Percentiles rank a stretch among this genome's conserved stretches.
phyloP scores from a whole-genome alignment of 805 yeast species.

The Cyberlindnera nakhonratchasimensis region DNA sequence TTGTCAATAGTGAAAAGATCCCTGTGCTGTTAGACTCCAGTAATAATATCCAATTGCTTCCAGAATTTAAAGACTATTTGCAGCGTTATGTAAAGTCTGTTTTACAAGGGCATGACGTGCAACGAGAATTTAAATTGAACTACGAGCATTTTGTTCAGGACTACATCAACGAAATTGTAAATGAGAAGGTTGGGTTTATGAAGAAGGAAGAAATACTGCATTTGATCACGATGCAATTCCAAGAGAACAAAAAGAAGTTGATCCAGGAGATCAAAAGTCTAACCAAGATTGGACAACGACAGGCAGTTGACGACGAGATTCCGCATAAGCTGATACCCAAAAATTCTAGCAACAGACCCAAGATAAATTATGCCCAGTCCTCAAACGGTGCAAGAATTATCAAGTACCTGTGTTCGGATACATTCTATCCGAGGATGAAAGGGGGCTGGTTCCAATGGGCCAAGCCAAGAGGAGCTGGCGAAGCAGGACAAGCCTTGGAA shows the following conservation, averaged over 20 bases:
- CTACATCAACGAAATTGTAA: conserved; percentile 17
- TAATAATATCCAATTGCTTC: conserved; percentile 21
- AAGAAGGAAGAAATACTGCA: conserved; percentile 22
- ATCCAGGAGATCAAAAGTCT: conserved; percentile 22
- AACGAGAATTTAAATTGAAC: conserved; percentile 14
- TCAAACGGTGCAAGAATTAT: conserved; percentile 34
- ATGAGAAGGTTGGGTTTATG: conserved; percentile 22
- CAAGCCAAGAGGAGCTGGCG: neutral
- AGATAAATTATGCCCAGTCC: conserved; percentile 13
- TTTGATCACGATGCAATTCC: conserved; percentile 22
- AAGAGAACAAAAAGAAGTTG: conserved; percentile 22
- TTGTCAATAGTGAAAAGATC: conserved; percentile 8
- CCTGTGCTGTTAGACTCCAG: conserved; percentile 21
- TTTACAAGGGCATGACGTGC: conserved; percentile 2
- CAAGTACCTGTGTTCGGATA: conserved; percentile 34
- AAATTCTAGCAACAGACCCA: neutral
- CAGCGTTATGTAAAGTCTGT: conserved; percentile 11
- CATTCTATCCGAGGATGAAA: conserved; percentile 26
- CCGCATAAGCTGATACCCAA: conserved; percentile 10
- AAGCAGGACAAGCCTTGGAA: too few relatives aligned
- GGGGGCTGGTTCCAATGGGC: neutral
- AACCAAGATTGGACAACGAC: neutral
- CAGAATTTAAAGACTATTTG: conserved; percentile 23
- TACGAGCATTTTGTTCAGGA: conserved; percentile 17
- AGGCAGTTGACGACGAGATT: conserved; percentile 3